phyloP scores from a whole-genome alignment of 768 basidiomycete genomes.

The Panaeolus cyanescens region DNA sequence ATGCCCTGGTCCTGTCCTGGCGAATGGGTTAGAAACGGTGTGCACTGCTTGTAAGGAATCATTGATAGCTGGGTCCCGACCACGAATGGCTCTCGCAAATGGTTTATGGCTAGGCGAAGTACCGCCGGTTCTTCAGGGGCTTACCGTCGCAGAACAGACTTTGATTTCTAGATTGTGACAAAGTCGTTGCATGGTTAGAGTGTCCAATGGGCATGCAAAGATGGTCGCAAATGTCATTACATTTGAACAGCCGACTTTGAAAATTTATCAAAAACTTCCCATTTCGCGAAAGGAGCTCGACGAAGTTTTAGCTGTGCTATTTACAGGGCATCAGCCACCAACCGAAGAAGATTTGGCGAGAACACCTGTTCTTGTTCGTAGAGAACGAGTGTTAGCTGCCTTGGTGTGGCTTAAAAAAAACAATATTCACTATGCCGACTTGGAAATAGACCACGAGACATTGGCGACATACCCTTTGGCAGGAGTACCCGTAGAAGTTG shows the following conservation, averaged over 20 bases:
- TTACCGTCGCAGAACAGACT: slow-evolving; percentile 30
- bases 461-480: slow-evolving; percentile 19
- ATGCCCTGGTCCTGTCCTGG: slow-evolving; percentile 17
- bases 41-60: slow-evolving; percentile 14
- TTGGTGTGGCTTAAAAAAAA: slow-evolving; percentile 37
- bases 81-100: slow-evolving; percentile 30
- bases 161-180: slow-evolving; percentile 18
- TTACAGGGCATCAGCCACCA: slow-evolving; percentile 4
- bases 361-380: slow-evolving; percentile 30
- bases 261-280: slow-evolving; percentile 31
- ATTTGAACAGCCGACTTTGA: slow-evolving; percentile 30
- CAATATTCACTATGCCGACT: slow-evolving; percentile 16
- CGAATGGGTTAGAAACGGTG: slow-evolving; percentile 7
- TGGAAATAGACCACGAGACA: slow-evolving; percentile 21
- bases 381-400: slow-evolving; percentile 20
- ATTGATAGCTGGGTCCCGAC: slow-evolving; percentile 16
- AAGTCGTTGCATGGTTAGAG: slow-evolving; percentile 30
- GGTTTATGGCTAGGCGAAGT: slow-evolving; percentile 37
- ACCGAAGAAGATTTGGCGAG: slow-evolving; percentile 12
- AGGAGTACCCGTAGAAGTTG: slow-evolving; percentile 15
- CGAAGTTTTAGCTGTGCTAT: slow-evolving; percentile 15
- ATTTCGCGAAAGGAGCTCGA: slow-evolving; percentile 30
- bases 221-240: slow-evolving; percentile 35
- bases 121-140: slow-evolving; percentile 22
- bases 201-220: slow-evolving; percentile 28